phyloP scores from a whole-genome alignment of 768 basidiomycete species.

The Neoboletus magnificus region DNA sequence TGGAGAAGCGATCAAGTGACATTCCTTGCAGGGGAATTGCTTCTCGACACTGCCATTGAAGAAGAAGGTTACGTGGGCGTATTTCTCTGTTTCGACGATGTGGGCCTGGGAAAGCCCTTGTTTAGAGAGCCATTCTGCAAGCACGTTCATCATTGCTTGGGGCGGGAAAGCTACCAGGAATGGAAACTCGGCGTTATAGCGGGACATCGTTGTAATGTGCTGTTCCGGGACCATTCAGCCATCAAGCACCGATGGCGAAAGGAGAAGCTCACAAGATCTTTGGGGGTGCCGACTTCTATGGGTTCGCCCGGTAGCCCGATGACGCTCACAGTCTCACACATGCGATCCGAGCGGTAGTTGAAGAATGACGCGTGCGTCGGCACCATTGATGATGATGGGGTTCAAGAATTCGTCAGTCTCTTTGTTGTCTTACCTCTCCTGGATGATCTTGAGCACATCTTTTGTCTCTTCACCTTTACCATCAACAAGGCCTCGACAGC shows the following conservation, averaged over 20 bases:
- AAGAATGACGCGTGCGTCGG: slow-evolving; percentile 82
- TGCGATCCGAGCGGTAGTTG: slow-evolving; percentile 96
- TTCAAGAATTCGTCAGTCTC: slow-evolving; percentile 95
- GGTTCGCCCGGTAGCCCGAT: slow-evolving; percentile 82
- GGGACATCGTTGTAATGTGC: slow-evolving; percentile 92
- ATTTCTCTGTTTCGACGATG: slow-evolving; percentile 97
- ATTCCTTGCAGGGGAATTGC: slow-evolving; percentile 78
- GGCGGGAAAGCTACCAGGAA: slow-evolving; percentile 94
- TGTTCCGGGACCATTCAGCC: slow-evolving; percentile 22
- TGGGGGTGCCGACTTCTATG: slow-evolving; percentile 77
- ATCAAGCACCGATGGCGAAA: not conserved
- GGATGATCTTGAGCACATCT: slow-evolving; percentile 59
- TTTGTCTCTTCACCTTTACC: slow-evolving; percentile 59
- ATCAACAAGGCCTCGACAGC: slow-evolving; percentile 79
- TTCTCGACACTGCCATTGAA: slow-evolving; percentile 97
- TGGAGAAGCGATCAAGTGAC: slow-evolving; percentile 87
- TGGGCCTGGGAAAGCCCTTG: slow-evolving; percentile 83
- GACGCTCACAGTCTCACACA: slow-evolving; percentile 85
- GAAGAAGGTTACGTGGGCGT: slow-evolving; percentile 97
- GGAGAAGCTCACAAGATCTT: slow-evolving; percentile 59
- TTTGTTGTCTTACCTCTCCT: slow-evolving; percentile 76
- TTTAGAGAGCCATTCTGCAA: slow-evolving; percentile 86
- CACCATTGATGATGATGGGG: slow-evolving; percentile 84
- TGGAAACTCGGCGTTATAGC: slow-evolving; percentile 88
- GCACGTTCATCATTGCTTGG: slow-evolving; percentile 88